Conservation (phyloP, 2,329 filamentous ascomycete species). For the Didymella segeticola region DNA sequence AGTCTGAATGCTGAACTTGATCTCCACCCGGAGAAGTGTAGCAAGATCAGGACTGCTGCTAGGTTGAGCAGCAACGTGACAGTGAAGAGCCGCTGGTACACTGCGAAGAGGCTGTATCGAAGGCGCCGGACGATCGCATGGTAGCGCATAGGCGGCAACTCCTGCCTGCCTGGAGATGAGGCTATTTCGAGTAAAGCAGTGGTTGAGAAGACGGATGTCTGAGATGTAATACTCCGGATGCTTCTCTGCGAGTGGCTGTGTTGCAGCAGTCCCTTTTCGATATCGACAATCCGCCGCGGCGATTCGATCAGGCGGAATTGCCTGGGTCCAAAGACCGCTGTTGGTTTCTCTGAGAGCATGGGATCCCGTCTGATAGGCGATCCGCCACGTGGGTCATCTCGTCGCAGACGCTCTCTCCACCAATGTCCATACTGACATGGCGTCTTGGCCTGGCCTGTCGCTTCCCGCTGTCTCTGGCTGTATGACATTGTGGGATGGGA, state of each 20-base stretch:
- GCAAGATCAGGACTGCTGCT: constrained; percentile 25
- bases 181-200: neutral
- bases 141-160: neutral
- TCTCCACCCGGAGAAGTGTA: constrained; percentile 10
- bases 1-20: neutral
- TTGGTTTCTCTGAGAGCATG: constrained; percentile 6
- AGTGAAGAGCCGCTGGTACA: constrained; percentile 53
- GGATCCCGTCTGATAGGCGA: constrained; percentile 2
- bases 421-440: constrained; percentile 20
- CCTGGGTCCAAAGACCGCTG: constrained; percentile 19
- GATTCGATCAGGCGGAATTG: constrained; percentile 12
- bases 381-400: constrained; percentile 4
- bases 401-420: constrained; percentile 17
- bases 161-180: neutral
- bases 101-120: constrained; percentile 27
- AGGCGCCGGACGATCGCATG: constrained; percentile 25
- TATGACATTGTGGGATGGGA: constrained; percentile 26
- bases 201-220: neutral
- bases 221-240: neutral
- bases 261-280: constrained; percentile 26
- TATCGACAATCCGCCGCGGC: constrained; percentile 2
- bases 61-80: constrained; percentile 51
- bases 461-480: constrained; percentile 14
- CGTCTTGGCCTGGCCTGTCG: neutral
- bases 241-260: neutral